Percentiles rank a stretch among this genome's conserved stretches.
Evolutionary conservation across 2,329 filamentous ascomycete genomes (phyloP).

Genomic region (Cladorrhinum sp.): DNA sequence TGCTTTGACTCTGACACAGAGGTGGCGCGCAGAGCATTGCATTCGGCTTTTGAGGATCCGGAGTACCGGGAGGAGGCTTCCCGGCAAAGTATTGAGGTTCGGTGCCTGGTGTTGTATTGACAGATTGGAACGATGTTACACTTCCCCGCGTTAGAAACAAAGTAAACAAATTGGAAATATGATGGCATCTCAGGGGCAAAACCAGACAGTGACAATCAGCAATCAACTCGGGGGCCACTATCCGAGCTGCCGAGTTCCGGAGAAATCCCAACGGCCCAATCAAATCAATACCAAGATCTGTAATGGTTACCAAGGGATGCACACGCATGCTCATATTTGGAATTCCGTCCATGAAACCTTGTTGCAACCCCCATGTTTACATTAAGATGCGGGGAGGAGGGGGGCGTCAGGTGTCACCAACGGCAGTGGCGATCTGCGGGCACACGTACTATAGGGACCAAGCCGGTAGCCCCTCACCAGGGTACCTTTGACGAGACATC

Average conservation of each 20-base stretch:
- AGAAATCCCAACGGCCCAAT: no score
- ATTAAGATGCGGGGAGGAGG: conserved; percentile 1
- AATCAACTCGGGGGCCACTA: background rate
- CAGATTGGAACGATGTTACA: background rate
- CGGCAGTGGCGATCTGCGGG: conserved; percentile 4
- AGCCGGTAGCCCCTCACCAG: background rate
- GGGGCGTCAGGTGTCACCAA: background rate
- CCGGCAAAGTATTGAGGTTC: conserved; percentile 56
- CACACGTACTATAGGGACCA: background rate
- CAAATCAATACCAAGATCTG: background rate
- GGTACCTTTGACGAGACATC: background rate
- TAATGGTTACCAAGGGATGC: background rate
- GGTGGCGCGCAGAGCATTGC: conserved; percentile 51
- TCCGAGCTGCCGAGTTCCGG: background rate
- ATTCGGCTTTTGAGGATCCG: conserved; percentile 52
- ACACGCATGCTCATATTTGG: background rate
- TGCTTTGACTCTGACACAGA: conserved; percentile 53
- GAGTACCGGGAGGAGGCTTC: conserved; percentile 37
- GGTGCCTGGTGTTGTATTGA: conserved; percentile 49
- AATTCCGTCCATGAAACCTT: conserved; percentile 1
- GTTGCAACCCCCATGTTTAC: conserved; percentile 1
- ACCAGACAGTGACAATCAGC: no score
- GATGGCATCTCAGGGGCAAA: background rate
- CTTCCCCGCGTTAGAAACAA: background rate
- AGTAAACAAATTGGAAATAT: background rate